A percentile compares a stretch with the other conserved stretches of the same genome.
phyloP scores from a whole-genome alignment of 345 rosid species.

The Euphorbia pulcherrima region DNA sequence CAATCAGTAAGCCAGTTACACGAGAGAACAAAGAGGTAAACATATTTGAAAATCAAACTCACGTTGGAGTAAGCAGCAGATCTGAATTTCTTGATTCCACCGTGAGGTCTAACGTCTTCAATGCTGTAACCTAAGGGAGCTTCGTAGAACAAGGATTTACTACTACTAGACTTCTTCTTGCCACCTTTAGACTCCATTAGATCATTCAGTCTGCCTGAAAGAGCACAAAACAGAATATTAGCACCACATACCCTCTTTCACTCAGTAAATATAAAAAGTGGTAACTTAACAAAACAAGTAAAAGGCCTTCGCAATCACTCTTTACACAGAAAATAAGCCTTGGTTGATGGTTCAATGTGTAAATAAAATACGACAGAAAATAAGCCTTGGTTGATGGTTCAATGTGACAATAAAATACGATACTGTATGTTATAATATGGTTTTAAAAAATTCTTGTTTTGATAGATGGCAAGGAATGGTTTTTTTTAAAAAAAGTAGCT shows the following conservation, averaged over 20 bases:
- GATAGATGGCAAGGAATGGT: too few relatives aligned
- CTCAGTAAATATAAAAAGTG: too few relatives aligned
- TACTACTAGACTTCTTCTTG: slow-evolving; percentile 30
- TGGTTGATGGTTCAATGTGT: too few relatives aligned
- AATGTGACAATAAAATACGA: too few relatives aligned
- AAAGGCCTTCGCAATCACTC: background rate
- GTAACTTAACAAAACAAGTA: background rate
- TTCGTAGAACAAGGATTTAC: slow-evolving; percentile 27
- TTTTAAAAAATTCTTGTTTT: too few relatives aligned
- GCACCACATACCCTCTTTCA: background rate
- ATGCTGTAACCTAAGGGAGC: slow-evolving; percentile 36
- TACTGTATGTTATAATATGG: too few relatives aligned
- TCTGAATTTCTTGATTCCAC: slow-evolving; percentile 35
- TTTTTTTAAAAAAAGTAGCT: too few relatives aligned
- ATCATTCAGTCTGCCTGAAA: slow-evolving; percentile 24
- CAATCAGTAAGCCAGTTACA: background rate
- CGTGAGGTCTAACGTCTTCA: slow-evolving; percentile 31
- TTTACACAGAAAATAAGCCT: too few relatives aligned
- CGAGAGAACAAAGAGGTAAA: background rate
- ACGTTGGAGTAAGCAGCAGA: slow-evolving; percentile 39
- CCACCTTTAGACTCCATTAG: slow-evolving; percentile 38
- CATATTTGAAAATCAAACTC: background rate
- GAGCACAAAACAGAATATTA: background rate
- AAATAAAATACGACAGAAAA: too few relatives aligned
- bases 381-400: too few relatives aligned